Conservation (phyloP, 2,329 filamentous ascomycete species). For the Cercospora citrullina region DNA sequence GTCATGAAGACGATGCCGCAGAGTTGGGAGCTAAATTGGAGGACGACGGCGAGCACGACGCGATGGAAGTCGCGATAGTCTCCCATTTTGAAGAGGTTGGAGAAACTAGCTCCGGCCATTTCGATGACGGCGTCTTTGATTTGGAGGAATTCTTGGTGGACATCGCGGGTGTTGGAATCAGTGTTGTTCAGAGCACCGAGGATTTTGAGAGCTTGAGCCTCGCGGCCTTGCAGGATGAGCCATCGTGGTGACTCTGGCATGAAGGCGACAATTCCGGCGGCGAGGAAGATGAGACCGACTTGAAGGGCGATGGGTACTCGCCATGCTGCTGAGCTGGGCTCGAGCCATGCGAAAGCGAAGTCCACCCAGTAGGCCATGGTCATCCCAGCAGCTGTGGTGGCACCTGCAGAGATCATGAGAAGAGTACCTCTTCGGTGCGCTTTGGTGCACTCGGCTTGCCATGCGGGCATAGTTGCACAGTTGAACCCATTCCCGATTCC, state of each 20-base stretch:
- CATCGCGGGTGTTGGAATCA: conserved; percentile 45
- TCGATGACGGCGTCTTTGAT: conserved; percentile 57
- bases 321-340: conserved; percentile 36
- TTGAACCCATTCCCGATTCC: conserved; percentile 49
- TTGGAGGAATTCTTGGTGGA: conserved; percentile 51
- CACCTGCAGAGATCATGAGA: conserved; percentile 51
- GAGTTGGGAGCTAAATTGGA: conserved; percentile 42
- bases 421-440: conserved; percentile 49
- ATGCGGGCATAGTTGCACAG: conserved; percentile 46
- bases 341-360: conserved; percentile 36
- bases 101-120: conserved; percentile 38
- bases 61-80: conserved; percentile 40
- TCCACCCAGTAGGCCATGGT: conserved; percentile 46
- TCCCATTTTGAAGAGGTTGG: conserved; percentile 35
- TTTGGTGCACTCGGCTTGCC: conserved; percentile 51
- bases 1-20: conserved; percentile 42
- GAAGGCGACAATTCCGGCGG: conserved; percentile 27
- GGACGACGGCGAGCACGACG: conserved; percentile 38
- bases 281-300: conserved; percentile 33
- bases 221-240: conserved; percentile 57
- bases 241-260: conserved; percentile 43
- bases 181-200: conserved; percentile 51
- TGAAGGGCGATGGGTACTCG: conserved; percentile 38
- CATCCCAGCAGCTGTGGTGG: conserved; percentile 48
- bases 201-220: conserved; percentile 53